These are phyloP conservation scores for Teratosphaeria epicoccoides DNA, from an alignment of 2,329 filamentous ascomycete genomes.

Conservation along the genomic window DNA sequence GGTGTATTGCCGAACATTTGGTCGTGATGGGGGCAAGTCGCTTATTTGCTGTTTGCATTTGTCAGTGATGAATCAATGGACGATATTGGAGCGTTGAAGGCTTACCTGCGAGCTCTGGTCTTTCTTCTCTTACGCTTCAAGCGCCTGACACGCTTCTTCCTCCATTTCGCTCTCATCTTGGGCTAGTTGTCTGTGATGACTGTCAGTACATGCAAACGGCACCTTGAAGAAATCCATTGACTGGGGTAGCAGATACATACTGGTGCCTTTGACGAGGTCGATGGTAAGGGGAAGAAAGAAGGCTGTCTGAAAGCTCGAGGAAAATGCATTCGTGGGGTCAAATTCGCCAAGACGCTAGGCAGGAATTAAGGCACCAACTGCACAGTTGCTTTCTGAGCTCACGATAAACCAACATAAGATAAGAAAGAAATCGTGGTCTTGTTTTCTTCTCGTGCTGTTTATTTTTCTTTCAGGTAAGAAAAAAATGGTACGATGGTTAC, in stretches of 20 bases:
- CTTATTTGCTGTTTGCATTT: constrained; percentile 32
- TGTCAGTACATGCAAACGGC: not conserved
- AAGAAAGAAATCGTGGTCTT: no score
- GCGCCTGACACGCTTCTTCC: constrained; percentile 98
- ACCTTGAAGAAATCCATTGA: not conserved
- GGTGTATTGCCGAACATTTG: constrained; percentile 5
- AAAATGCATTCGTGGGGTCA: not conserved
- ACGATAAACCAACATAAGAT: no score
- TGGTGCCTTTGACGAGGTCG: constrained; percentile 8
- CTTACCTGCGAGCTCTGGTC: constrained; percentile 95
- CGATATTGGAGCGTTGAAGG: constrained; percentile 14
- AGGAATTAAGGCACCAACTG: no score
- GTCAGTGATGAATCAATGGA: constrained; percentile 6
- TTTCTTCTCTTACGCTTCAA: constrained; percentile 99
- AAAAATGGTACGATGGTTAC: no score
- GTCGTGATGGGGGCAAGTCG: constrained; percentile 31
- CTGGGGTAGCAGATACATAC: constrained; percentile 2
- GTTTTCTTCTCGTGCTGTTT: no score
- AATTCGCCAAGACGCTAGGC: no score
- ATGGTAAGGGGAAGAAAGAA: constrained; percentile 2
- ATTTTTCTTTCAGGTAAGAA: no score
- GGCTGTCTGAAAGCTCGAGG: not conserved
- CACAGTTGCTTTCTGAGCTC: no score
- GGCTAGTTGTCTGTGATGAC: constrained; percentile 25
- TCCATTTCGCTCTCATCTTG: constrained; percentile 94